Conservation (phyloP, 768 basidiomycete genomes). For the Amanita pseudoporphyria region DNA sequence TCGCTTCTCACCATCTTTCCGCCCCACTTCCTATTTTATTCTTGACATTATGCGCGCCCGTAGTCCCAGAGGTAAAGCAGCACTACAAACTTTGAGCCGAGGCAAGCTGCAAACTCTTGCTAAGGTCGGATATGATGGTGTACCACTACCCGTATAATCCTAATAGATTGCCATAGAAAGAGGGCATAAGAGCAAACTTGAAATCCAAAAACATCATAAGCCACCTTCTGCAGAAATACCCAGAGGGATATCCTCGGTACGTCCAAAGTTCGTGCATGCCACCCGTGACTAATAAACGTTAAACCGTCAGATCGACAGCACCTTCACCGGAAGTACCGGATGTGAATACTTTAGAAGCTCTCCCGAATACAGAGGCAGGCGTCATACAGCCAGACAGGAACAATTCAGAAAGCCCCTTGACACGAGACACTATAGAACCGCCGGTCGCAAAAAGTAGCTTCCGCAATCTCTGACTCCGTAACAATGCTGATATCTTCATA, state of each 20-base stretch:
- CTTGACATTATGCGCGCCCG: background rate
- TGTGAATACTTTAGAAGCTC: too few relatives aligned
- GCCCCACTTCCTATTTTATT: background rate
- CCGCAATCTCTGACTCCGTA: background rate
- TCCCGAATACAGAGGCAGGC: background rate
- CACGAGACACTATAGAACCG: too few relatives aligned
- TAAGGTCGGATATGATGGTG: background rate
- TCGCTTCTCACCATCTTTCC: background rate
- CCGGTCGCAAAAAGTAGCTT: background rate
- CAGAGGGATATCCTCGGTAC: background rate
- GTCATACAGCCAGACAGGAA: background rate
- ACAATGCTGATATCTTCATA: background rate
- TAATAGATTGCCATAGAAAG: background rate
- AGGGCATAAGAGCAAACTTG: conserved; percentile 1
- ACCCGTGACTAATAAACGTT: background rate
- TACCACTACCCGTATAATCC: background rate
- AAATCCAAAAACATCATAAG: background rate
- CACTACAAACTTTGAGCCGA: conserved; percentile 1
- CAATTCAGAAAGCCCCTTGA: too few relatives aligned
- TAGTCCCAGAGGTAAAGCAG: background rate
- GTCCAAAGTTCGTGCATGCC: background rate
- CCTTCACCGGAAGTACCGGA: background rate
- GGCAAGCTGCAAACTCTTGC: conserved; percentile 1
- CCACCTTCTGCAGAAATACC: conserved; percentile 1
- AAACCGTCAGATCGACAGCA: background rate